phyloP scores from a whole-genome alignment of 176 grass and related monocot genomes.

The Oryza meridionalis region DNA sequence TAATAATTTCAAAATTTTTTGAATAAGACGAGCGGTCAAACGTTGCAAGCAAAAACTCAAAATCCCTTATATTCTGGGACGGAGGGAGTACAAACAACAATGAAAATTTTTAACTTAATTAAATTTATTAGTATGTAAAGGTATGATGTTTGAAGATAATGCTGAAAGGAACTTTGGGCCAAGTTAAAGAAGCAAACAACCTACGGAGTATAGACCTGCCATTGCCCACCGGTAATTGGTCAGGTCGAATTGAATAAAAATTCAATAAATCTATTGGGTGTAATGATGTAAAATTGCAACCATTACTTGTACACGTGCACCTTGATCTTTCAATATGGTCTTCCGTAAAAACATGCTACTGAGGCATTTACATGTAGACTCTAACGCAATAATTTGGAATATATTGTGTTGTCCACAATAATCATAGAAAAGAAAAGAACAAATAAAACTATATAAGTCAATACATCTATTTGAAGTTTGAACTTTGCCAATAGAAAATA shows the following conservation, averaged over 20 bases:
- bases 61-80: too few relatives aligned
- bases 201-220: neutral
- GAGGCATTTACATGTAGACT: neutral
- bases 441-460: neutral
- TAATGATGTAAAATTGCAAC: slow-evolving; percentile 1
- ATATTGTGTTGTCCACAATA: slow-evolving; percentile 6
- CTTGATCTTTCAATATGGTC: neutral
- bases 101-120: neutral
- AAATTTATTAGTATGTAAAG: neutral
- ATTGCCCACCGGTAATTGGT: neutral
- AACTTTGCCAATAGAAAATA: neutral
- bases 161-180: neutral
- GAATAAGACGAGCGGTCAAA: too few relatives aligned
- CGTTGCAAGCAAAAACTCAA: too few relatives aligned
- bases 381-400: neutral
- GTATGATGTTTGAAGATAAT: neutral
- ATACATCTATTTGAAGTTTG: neutral
- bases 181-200: neutral
- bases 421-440: neutral
- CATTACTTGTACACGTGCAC: neutral
- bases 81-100: neutral
- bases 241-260: neutral
- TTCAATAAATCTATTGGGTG: neutral
- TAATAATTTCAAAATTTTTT: too few relatives aligned
- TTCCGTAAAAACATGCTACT: neutral